Evolutionary conservation across 2,329 filamentous ascomycete genomes (phyloP), one percentile per base, ranked within the genome.

Genomic region (Incumbomyces lentus): DNA sequence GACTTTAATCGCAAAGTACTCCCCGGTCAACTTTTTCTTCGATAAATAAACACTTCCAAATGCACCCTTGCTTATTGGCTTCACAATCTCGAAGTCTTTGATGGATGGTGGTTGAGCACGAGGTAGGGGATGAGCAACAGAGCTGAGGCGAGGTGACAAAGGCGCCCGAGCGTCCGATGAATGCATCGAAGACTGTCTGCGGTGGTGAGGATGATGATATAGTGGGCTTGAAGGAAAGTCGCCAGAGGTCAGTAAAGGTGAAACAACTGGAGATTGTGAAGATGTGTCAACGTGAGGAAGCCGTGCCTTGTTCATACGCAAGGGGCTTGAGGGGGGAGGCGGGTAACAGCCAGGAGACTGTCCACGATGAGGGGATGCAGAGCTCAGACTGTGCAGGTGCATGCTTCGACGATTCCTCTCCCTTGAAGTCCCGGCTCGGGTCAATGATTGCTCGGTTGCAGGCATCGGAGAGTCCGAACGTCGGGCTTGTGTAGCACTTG

Each of bases 51-150:
- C 92, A 62, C 92, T 96, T 4, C 92, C 92, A 64, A 98, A 98
- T 3, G 92, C 92, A 41, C 92, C 92, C 67, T 95, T 96, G 68
- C 92, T 98, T 66, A 98, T 98, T 5, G 92, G 92, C 61, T 98
- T 98, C 69, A 98, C 95, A 56, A 98, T 95, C 63, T 98, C 92
- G 57, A 98, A 98, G 60, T 98, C 92, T 59, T 96, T 96, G 68
- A 98, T 98, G 0, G 93, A 98, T 6, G 90, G 88, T 2, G 92
- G 86, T 1, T 90, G 83, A 26, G 90, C 87, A 48, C 88, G 82
- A 40, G 88, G 86, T 62, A 94, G 88, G 1, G 84, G 85, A 26
- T 89, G 85, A 33, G 81, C 82, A 16, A 84, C 82, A 2, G 86
- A 83, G 35, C 45, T 52, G 42, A 96, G 65, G 18, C 88, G 80